Percentiles rank a stretch among this genome's conserved stretches.
These are phyloP conservation scores for Paecilomyces niveus DNA, from an alignment of 2,329 filamentous ascomycete genomes.

Conservation along the genomic window DNA sequence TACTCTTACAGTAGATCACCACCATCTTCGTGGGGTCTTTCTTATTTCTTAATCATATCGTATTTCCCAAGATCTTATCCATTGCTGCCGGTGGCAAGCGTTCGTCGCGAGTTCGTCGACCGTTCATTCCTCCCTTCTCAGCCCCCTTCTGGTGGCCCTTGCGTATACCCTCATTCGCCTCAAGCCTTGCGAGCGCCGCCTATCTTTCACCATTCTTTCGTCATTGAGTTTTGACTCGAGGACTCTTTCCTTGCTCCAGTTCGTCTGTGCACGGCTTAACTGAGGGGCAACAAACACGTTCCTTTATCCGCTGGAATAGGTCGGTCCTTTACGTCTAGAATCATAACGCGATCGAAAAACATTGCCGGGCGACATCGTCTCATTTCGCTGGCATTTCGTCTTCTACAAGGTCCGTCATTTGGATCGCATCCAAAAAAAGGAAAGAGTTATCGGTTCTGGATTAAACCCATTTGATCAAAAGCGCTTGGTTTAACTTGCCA, in stretches of 20 bases:
- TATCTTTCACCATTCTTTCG: neutral
- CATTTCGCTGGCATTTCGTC: neutral
- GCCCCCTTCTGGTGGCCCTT: constrained; percentile 14
- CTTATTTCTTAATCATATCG: constrained; percentile 2
- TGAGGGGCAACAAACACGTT: neutral
- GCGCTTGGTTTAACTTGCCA: neutral
- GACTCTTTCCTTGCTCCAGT: neutral
- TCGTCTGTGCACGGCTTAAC: neutral
- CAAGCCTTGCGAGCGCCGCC: neutral
- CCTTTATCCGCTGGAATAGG: neutral
- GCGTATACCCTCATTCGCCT: constrained; percentile 8
- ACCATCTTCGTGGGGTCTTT: neutral
- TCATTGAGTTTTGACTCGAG: neutral
- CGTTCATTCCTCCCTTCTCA: constrained; percentile 12
- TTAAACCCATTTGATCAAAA: neutral
- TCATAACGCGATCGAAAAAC: neutral
- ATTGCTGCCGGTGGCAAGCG: constrained; percentile 27
- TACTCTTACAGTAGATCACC: neutral
- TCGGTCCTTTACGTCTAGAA: neutral
- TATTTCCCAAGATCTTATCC: constrained; percentile 3
- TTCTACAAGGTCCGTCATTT: neutral
- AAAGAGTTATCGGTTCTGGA: neutral
- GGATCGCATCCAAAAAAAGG: neutral
- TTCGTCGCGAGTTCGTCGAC: constrained; percentile 1
- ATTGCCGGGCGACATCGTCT: neutral